Percentiles rank a stretch among this genome's conserved stretches.
These are phyloP conservation scores for Termitomyces sp. DNA, from an alignment of 768 basidiomycete genomes.

Conservation along the genomic window DNA sequence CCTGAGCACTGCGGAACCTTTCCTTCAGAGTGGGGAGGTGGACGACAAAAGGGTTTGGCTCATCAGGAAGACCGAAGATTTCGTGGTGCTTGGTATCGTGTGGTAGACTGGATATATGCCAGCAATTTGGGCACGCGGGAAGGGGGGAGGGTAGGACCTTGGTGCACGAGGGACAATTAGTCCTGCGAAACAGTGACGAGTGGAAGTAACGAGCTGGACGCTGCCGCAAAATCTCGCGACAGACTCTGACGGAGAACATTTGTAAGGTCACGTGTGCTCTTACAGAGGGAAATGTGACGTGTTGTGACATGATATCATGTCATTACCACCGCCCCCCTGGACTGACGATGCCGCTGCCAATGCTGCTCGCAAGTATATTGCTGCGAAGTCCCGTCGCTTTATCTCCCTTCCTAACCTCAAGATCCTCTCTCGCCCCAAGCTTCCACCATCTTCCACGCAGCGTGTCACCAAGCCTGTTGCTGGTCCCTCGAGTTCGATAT, in stretches of 20 bases:
- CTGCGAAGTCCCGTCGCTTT: slow-evolving; percentile 26
- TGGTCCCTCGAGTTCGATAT: slow-evolving; percentile 2
- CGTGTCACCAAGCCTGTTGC: neutral
- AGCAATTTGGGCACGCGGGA: slow-evolving; percentile 75
- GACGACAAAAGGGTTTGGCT: slow-evolving; percentile 67
- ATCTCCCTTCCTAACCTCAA: slow-evolving; percentile 28
- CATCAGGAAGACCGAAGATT: slow-evolving; percentile 56
- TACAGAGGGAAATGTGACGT: neutral
- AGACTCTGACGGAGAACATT: neutral
- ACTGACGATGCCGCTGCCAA: slow-evolving; percentile 39
- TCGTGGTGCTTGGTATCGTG: slow-evolving; percentile 55
- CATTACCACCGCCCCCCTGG: slow-evolving; percentile 23
- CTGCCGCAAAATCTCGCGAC: slow-evolving; percentile 7
- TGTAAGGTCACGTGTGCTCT: neutral
- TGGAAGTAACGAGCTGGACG: slow-evolving; percentile 7
- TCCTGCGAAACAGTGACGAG: slow-evolving; percentile 4
- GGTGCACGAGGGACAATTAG: slow-evolving; percentile 60
- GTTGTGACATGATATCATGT: slow-evolving; percentile 1
- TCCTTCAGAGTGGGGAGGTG: slow-evolving; percentile 54
- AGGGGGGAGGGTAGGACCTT: slow-evolving; percentile 52
- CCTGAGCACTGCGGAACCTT: slow-evolving; percentile 67
- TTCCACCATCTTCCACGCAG: neutral
- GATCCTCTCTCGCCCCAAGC: slow-evolving; percentile 3
- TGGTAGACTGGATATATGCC: slow-evolving; percentile 56
- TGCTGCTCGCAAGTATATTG: slow-evolving; percentile 40